Base-by-base conservation (phyloP, 371 early-diverging fungal genomes). In the Mucor mucedo region DNA sequence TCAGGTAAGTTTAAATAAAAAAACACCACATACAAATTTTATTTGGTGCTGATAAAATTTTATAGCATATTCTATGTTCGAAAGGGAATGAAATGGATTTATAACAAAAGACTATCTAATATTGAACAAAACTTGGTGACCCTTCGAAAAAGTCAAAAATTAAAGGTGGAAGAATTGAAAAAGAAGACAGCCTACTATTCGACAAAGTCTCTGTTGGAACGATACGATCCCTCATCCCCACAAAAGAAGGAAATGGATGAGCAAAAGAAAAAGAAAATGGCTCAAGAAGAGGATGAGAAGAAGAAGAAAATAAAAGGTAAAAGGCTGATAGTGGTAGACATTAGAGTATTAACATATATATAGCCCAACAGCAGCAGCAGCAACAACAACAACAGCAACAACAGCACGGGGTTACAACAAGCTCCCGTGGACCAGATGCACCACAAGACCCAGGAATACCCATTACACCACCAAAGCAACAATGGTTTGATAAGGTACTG, bases 161-260 rank as follows among this genome's bases (percentile, higher is more conserved):
- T 77, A 54, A 86, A 89, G 73, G 78, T 95, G 10, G 93, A 95
- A 40, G 91, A 93, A 66, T 68, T 94, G 60, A 97, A 95, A 72
- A 91, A 91, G 59, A 94, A 93, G 63, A 90, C 91, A 1, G 83
- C 89, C 1, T 97, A 90, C 65, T 91, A 93, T 64, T 78, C 88
- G n/a, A 96, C 97, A 16, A 91, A 93, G 69, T 91, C 82, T 28
- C 75, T 98, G 30, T 73, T 98, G 32, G 96, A 98, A 69, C 84
- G 93, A 44, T 97, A 93, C 75, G 95, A 94, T 50, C 52, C 63
- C 21, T 49, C 52, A 11, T 47, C 49, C 27, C 50, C 49, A 44
- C 49, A 63, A 44, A 68, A 68, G 44, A 68, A 64, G 33, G 56
- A 57, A 32, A 16, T 57, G 16, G 57, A 57, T 48, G 58, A 48